These are phyloP conservation scores for Monilinia laxa DNA, from an alignment of 2,329 filamentous ascomycete species.

Conservation along the genomic window DNA sequence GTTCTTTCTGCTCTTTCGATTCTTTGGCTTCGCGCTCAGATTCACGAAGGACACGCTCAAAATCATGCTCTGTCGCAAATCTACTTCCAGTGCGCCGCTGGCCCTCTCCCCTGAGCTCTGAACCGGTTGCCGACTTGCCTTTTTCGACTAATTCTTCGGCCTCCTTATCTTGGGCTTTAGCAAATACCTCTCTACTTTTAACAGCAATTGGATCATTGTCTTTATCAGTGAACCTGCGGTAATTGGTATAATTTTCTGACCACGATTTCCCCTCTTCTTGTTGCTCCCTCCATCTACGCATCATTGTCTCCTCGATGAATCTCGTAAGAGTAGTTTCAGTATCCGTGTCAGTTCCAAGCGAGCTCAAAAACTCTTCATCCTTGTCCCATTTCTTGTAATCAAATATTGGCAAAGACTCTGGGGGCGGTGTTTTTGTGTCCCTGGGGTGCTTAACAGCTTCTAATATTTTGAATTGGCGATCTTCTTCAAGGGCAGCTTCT, in stretches of 20 bases:
- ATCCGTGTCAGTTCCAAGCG: conserved; percentile 29
- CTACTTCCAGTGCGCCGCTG: conserved; percentile 51
- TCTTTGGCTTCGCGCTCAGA: conserved; percentile 71
- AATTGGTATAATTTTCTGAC: conserved; percentile 34
- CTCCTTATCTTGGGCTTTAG: conserved; percentile 31
- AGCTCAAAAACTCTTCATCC: conserved; percentile 33
- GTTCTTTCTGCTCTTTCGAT: conserved; percentile 63
- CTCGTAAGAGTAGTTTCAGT: conserved; percentile 29
- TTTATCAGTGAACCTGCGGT: conserved; percentile 37
- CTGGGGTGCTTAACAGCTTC: conserved; percentile 31
- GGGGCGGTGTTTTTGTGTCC: conserved; percentile 39
- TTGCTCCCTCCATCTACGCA: conserved; percentile 31
- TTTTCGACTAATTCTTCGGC: conserved; percentile 36
- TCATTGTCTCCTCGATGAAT: conserved; percentile 26
- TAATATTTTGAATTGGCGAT: conserved; percentile 22
- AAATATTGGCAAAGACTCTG: conserved; percentile 34
- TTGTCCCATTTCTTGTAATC: conserved; percentile 32
- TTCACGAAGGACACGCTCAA: conserved; percentile 70
- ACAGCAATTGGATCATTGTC: conserved; percentile 36
- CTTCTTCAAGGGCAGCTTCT: conserved; percentile 23
- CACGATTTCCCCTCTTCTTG: conserved; percentile 34
- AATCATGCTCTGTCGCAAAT: conserved; percentile 70
- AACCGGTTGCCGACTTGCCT: conserved; percentile 41
- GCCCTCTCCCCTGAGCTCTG: conserved; percentile 58
- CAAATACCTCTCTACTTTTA: conserved; percentile 37